These are phyloP conservation scores for Salvia miltiorrhiza DNA, from an alignment of 257 asterid genomes.

Conservation along the genomic window DNA sequence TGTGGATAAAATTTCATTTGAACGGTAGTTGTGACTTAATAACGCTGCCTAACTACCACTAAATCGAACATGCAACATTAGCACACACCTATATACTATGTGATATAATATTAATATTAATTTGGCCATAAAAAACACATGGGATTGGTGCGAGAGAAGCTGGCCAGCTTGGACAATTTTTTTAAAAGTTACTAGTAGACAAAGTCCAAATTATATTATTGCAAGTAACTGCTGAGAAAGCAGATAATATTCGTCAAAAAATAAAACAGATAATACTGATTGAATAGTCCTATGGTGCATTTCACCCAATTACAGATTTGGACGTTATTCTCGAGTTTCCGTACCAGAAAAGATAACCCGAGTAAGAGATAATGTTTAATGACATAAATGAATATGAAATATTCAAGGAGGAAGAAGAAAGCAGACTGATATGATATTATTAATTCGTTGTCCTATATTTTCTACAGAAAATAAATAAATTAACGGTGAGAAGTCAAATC, in stretches of 20 bases:
- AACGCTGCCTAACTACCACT: not conserved
- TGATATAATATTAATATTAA: not conserved
- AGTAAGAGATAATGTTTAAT: no score
- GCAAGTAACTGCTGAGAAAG: not conserved
- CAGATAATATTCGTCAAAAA: no score
- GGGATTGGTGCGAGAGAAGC: not conserved
- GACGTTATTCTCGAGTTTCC: not conserved
- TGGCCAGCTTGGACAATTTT: not conserved
- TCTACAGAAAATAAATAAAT: no score
- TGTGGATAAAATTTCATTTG: not conserved
- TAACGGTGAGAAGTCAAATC: not conserved
- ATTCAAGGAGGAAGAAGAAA: not conserved
- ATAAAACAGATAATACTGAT: conserved; percentile 3
- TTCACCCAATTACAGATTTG: not conserved
- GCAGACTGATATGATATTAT: not conserved
- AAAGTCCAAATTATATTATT: not conserved
- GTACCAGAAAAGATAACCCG: not conserved
- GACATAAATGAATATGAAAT: no score
- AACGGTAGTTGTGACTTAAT: not conserved
- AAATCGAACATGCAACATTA: no score
- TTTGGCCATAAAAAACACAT: not conserved
- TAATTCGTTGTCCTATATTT: no score
- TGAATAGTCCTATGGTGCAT: conserved; percentile 13
- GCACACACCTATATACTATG: no score
- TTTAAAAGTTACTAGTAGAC: not conserved